Percentiles rank a stretch among this genome's conserved stretches.
phyloP scores from a whole-genome alignment of 2,329 filamentous ascomycete species.

The Neofusicoccum cordaticola region DNA sequence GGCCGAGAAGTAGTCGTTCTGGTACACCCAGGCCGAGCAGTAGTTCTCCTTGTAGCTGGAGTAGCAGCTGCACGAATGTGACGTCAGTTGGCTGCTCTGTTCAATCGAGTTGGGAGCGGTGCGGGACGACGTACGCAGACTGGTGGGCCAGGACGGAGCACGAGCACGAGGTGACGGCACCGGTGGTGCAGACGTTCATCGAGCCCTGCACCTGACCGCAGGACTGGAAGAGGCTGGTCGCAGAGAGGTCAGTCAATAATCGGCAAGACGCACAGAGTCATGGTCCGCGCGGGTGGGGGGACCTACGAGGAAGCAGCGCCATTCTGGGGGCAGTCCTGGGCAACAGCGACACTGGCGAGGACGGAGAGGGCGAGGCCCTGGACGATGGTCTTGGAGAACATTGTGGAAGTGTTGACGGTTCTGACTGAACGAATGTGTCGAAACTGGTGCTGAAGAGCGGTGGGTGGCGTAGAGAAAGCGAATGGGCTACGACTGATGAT shows the following conservation, averaged over 20 bases:
- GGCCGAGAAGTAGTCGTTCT: slow-evolving; percentile 11
- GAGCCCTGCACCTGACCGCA: slow-evolving; percentile 12
- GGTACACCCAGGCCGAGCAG: not conserved
- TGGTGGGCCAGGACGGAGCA: slow-evolving; percentile 4
- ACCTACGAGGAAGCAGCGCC: not conserved
- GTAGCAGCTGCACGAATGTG: not conserved
- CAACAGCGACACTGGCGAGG: not conserved
- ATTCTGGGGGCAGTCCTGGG: not conserved
- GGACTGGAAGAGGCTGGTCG: not conserved
- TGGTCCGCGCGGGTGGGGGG: too few relatives aligned
- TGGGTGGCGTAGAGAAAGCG: not conserved
- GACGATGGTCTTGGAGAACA: slow-evolving; percentile 6
- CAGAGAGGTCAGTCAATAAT: not conserved
- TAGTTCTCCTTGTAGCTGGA: not conserved
- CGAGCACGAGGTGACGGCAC: slow-evolving; percentile 8
- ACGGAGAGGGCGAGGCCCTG: slow-evolving; percentile 3
- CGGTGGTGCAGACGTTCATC: slow-evolving; percentile 16
- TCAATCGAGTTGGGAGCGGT: not conserved
- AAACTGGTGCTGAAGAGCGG: not conserved
- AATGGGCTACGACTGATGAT: not conserved
- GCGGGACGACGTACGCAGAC: not conserved
- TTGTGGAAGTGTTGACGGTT: not conserved
- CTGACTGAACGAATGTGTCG: not conserved
- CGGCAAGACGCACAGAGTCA: not conserved
- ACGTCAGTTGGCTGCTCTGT: not conserved